Evolutionary conservation across 108 stramenopile genomes (phyloP), one percentile per base, ranked within the genome.

Genomic region (Cyclotella kingstonii): DNA sequence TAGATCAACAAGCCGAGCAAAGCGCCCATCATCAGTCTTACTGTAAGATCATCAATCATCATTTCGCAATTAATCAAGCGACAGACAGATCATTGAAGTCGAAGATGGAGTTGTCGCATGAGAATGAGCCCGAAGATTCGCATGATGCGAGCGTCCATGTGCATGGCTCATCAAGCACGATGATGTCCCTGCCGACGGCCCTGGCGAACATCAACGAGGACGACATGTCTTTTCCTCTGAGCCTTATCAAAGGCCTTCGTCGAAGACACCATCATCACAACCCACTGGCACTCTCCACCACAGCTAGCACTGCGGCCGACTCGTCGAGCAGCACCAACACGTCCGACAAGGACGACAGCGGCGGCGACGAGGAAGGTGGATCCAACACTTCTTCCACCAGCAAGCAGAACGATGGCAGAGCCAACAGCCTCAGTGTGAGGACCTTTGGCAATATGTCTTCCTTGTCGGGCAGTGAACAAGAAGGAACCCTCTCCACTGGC

Each of bases 311-410:
- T 23, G 63, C 51, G n/a, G 43, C 35, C 19, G 63, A 53, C 41
- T 53, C 51, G 4, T 47, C 46, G 1, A 44, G 45, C 12, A 55
- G 52, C 31, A 56, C 65, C 4, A 54, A 53, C 65, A 66, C 65
- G 3, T 66, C 65, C n/a, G 65, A 66, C 39, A 66, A 66, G 33
- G 65, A 66, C 29, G 65, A 66, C 44, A 66, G 65, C 45, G 65
- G 65, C 3, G 54, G 54, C 54, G 65, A 66, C 17, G 61, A 63
- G 42, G 42, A 22, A 14, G 53, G 33, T 33, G 57, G 57, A 14
- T 55, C 54, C 44, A 66, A 66, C 31, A 66, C 65, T 3, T 66
- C 65, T 30, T 55, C 59, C 12, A 57, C 56, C 12, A 57, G 56
- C 27, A 57, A 57, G 38, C 19, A 45, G 11, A 23, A 26, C 2